Percentiles rank a stretch among this genome's conserved stretches.
These are phyloP conservation scores for Diaporthe vaccinii DNA, from an alignment of 2,329 filamentous ascomycete genomes.

Conservation along the genomic window DNA sequence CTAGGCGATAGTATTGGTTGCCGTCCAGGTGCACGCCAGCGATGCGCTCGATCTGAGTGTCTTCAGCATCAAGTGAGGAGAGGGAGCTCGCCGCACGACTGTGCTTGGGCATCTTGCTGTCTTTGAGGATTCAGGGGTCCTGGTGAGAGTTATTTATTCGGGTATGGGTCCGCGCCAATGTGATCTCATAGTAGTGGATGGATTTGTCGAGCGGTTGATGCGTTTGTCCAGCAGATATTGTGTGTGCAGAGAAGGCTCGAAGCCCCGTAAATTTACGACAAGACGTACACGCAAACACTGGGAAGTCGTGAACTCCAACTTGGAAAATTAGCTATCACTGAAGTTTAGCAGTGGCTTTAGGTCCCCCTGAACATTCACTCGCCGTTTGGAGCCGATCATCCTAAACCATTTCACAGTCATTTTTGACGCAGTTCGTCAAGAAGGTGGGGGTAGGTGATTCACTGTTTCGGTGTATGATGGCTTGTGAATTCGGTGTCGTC, in stretches of 20 bases:
- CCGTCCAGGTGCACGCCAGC: neutral
- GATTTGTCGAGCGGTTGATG: neutral
- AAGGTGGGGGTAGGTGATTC: neutral
- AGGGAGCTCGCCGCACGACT: neutral
- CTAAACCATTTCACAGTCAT: no score
- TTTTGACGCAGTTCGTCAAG: neutral
- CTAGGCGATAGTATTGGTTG: neutral
- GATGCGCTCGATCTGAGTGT: conserved; percentile 2
- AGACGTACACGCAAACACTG: neutral
- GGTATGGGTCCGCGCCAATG: neutral
- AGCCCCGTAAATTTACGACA: neutral
- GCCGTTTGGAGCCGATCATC: neutral
- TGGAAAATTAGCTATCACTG: neutral
- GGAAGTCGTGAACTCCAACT: neutral
- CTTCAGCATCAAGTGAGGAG: neutral
- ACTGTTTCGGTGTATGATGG: neutral
- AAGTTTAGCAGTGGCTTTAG: neutral
- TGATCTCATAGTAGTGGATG: neutral
- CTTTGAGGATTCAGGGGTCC: no score
- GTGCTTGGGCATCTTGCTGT: neutral
- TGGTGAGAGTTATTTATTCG: neutral
- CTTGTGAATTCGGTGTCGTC: neutral
- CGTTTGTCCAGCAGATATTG: neutral
- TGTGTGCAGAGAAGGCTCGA: neutral
- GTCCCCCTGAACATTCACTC: neutral